phyloP scores from a whole-genome alignment of 805 yeast genomes.

The Spathaspora girioi region DNA sequence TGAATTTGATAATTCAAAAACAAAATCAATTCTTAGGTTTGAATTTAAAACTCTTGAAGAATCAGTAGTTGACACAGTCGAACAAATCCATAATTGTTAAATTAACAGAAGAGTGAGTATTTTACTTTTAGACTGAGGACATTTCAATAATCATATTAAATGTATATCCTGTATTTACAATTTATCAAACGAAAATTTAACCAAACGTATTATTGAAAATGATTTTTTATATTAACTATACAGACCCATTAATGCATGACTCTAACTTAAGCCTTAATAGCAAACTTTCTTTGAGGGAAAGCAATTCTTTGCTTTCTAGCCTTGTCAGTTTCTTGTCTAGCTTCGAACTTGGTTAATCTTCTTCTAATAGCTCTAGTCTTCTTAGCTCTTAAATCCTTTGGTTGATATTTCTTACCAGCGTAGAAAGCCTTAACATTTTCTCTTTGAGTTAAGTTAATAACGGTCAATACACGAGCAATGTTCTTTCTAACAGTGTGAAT shows the following conservation, averaged over 20 bases:
- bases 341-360: slow-evolving; percentile 85
- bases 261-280: slow-evolving; percentile 83
- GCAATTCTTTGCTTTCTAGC: slow-evolving; percentile 89
- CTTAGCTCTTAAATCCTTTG: slow-evolving; percentile 99
- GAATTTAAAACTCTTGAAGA: too few relatives aligned
- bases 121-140: too few relatives aligned
- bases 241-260: slow-evolving; percentile 3
- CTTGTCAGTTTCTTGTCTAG: slow-evolving; percentile 76
- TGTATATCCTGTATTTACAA: background rate
- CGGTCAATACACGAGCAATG: slow-evolving; percentile 96
- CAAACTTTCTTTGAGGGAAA: slow-evolving; percentile 98
- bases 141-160: too few relatives aligned
- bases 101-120: too few relatives aligned
- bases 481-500: slow-evolving; percentile 96
- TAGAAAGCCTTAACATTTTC: slow-evolving; percentile 91
- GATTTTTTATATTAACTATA: slow-evolving; percentile 2
- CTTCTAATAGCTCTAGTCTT: slow-evolving; percentile 99
- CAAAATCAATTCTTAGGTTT: too few relatives aligned
- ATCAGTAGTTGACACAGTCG: too few relatives aligned
- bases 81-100: too few relatives aligned
- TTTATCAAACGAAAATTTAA: background rate
- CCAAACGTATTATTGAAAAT: background rate
- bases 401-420: slow-evolving; percentile 92
- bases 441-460: slow-evolving; percentile 96
- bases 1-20: too few relatives aligned